Evolutionary conservation across 2,329 filamentous ascomycete species (phyloP).

Genomic region (Nemania bipapillata): DNA sequence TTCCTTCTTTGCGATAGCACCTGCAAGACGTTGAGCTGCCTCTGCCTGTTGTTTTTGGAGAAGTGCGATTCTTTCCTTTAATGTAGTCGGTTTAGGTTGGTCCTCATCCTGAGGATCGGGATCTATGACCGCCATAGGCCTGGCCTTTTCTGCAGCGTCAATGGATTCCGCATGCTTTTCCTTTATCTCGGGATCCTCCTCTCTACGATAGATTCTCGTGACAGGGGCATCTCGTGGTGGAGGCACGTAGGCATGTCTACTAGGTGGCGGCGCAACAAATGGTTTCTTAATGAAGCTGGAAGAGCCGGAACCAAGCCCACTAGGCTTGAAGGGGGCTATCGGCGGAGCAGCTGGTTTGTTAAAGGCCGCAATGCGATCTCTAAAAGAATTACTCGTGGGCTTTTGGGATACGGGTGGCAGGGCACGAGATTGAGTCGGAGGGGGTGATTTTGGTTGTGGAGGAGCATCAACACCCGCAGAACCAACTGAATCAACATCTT

Average conservation of each 20-base stretch:
- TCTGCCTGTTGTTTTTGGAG: slow-evolving; percentile 94
- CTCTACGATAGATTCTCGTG: slow-evolving; percentile 81
- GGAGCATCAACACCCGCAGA: slow-evolving; percentile 55
- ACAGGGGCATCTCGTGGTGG: slow-evolving; percentile 75
- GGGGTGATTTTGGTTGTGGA: slow-evolving; percentile 51
- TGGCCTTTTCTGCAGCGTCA: slow-evolving; percentile 75
- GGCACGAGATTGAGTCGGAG: slow-evolving; percentile 60
- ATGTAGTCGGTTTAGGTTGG: slow-evolving; percentile 86
- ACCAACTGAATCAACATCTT: slow-evolving; percentile 53
- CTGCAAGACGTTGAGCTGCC: slow-evolving; percentile 83
- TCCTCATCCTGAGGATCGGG: slow-evolving; percentile 72
- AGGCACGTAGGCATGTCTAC: slow-evolving; percentile 88
- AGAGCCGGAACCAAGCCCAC: slow-evolving; percentile 67
- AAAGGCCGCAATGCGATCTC: slow-evolving; percentile 95
- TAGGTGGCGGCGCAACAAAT: slow-evolving; percentile 93
- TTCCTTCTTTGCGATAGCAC: slow-evolving; percentile 81
- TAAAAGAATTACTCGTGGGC: slow-evolving; percentile 81
- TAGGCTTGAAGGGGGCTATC: slow-evolving; percentile 87
- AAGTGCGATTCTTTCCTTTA: slow-evolving; percentile 95
- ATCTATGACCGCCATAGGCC: slow-evolving; percentile 60
- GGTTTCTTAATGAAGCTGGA: slow-evolving; percentile 91
- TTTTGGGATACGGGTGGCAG: slow-evolving; percentile 78
- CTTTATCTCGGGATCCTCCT: slow-evolving; percentile 81
- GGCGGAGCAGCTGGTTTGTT: slow-evolving; percentile 89
- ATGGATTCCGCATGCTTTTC: slow-evolving; percentile 73